phyloP scores from a whole-genome alignment of 306 rosid species.

The Aeschynomene evenia region DNA sequence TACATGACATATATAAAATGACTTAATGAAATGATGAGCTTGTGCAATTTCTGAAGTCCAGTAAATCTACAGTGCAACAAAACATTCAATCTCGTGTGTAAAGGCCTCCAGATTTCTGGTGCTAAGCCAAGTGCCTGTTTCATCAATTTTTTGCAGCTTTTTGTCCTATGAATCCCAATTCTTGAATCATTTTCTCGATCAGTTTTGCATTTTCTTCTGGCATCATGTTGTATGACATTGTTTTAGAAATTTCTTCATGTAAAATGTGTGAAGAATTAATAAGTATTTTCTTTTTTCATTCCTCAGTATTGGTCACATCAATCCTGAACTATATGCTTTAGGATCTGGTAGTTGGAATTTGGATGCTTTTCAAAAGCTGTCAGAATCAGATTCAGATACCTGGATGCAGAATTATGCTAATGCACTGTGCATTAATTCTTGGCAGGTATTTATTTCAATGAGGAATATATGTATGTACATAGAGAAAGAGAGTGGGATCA shows the following conservation, averaged over 20 bases:
- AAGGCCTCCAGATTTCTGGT: constrained; percentile 6
- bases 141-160: background rate
- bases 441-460: constrained; percentile 99
- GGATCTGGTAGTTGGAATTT: constrained; percentile 62
- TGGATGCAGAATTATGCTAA: constrained; percentile 83
- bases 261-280: constrained; percentile 28
- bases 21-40: background rate
- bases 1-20: background rate
- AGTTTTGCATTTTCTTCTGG: constrained; percentile 17
- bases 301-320: constrained; percentile 85
- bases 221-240: constrained; percentile 2
- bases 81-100: background rate
- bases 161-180: constrained; percentile 16
- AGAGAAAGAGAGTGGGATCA: background rate
- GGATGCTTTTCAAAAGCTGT: constrained; percentile 41
- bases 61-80: background rate
- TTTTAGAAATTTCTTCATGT: constrained; percentile 24
- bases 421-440: constrained; percentile 78
- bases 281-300: constrained; percentile 18
- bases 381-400: constrained; percentile 51
- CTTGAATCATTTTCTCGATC: constrained; percentile 17
- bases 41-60: background rate
- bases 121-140: background rate
- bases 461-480: no score
- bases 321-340: constrained; percentile 78